These are phyloP conservation scores for Papiliotrema fonsecae DNA, from an alignment of 1,284 basidiomycete species.

Conservation along the genomic window DNA sequence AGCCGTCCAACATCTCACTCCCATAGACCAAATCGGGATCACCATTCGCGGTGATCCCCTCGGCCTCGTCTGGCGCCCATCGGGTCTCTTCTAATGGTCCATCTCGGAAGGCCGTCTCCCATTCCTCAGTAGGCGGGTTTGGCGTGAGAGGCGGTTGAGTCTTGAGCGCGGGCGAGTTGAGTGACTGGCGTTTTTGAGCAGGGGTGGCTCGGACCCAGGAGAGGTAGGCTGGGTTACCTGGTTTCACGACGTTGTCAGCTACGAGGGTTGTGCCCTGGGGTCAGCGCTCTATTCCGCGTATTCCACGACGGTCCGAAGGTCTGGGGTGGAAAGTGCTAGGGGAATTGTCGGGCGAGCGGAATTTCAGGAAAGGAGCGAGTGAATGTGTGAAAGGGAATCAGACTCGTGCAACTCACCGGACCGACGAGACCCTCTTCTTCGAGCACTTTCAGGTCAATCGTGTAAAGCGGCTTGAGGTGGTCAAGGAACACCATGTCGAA, in stretches of 20 bases:
- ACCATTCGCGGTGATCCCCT: conserved; percentile 28
- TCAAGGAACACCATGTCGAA: conserved; percentile 44
- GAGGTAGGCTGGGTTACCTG: conserved; percentile 40
- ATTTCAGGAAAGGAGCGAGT: too few relatives aligned
- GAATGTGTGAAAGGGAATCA: too few relatives aligned
- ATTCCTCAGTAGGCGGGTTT: conserved; percentile 24
- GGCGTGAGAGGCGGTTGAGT: conserved; percentile 21
- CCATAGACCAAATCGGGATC: conserved; percentile 30
- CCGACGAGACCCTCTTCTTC: conserved; percentile 39
- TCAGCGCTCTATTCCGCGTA: too few relatives aligned
- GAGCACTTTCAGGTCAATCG: conserved; percentile 36
- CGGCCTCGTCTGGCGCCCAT: conserved; percentile 35
- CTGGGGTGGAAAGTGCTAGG: too few relatives aligned
- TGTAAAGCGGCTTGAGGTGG: conserved; percentile 40
- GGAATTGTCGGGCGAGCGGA: too few relatives aligned
- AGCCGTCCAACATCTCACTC: conserved; percentile 34
- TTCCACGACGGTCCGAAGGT: too few relatives aligned
- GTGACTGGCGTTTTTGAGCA: conserved; percentile 20
- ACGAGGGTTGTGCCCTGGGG: conserved; percentile 33
- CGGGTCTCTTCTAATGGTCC: conserved; percentile 34
- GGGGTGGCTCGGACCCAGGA: conserved; percentile 35
- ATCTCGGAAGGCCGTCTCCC: conserved; percentile 29
- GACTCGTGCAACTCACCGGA: conserved; percentile 28
- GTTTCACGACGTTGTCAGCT: conserved; percentile 41
- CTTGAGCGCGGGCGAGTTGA: conserved; percentile 14